Evolutionary conservation across 768 basidiomycete species (phyloP).

Genomic region (Artomyces pyxidatus): DNA sequence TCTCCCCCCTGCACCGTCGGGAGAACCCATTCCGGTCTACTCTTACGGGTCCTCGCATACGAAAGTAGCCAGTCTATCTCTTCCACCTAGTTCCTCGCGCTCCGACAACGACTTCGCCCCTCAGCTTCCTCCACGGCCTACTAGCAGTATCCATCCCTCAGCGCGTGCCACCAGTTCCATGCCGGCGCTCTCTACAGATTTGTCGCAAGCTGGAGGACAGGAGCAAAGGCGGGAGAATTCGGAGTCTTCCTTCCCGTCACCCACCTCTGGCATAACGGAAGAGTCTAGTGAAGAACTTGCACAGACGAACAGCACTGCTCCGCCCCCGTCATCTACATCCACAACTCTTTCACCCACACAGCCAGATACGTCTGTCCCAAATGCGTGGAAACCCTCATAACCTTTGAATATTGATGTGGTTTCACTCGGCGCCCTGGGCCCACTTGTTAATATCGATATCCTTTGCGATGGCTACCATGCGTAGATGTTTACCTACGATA

Average conservation of each 20-base stretch:
- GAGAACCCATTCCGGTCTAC: conserved; percentile 48
- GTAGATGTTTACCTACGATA: no score
- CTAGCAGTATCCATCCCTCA: conserved; percentile 74
- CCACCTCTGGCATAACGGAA: background rate
- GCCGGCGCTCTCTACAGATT: background rate
- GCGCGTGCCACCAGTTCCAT: conserved; percentile 28
- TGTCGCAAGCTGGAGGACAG: background rate
- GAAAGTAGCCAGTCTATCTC: conserved; percentile 44
- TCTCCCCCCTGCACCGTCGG: conserved; percentile 62
- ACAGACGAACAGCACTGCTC: background rate
- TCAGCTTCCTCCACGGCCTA: conserved; percentile 56
- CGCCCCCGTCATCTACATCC: background rate
- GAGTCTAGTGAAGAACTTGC: background rate
- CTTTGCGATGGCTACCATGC: no score
- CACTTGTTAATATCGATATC: no score
- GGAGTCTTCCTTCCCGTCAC: background rate
- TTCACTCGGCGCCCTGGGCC: no score
- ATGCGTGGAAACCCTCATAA: background rate
- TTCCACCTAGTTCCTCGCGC: conserved; percentile 21
- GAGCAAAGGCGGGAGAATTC: background rate
- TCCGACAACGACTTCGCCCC: conserved; percentile 64
- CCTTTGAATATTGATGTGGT: no score
- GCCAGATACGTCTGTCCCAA: background rate
- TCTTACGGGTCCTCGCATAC: conserved; percentile 70
- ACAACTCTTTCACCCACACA: background rate